Conservation (phyloP, 2,329 filamentous ascomycete genomes). For the Sporothrix mexicana region DNA sequence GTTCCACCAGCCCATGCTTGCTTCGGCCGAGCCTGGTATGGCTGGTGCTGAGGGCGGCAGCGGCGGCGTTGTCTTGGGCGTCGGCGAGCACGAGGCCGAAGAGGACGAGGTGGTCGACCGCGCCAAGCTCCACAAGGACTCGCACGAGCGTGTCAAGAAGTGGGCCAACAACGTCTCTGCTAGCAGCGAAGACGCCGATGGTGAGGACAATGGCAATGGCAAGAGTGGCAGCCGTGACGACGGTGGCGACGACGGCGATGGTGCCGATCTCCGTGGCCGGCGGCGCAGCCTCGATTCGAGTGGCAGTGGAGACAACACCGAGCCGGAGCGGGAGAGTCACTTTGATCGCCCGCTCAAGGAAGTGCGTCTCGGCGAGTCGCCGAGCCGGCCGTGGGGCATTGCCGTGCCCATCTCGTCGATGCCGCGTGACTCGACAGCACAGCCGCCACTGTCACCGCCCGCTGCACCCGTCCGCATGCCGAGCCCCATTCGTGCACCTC, state of each 20-base stretch:
- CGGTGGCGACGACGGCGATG: background rate
- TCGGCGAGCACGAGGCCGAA: constrained; percentile 2
- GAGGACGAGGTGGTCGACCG: constrained; percentile 26
- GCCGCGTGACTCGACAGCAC: constrained; percentile 44
- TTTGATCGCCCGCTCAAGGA: constrained; percentile 89
- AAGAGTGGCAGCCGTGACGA: background rate
- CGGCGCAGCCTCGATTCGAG: constrained; percentile 23
- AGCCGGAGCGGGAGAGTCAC: constrained; percentile 69
- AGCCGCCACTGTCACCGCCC: constrained; percentile 60
- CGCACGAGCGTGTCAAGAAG: constrained; percentile 76
- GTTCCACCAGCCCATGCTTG: constrained; percentile 87
- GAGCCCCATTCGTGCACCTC: constrained; percentile 41
- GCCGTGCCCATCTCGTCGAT: constrained; percentile 64
- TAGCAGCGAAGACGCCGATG: constrained; percentile 8
- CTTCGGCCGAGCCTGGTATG: constrained; percentile 53
- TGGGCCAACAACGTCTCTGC: constrained; percentile 80
- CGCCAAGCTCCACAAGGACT: constrained; percentile 52
- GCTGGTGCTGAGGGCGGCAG: constrained; percentile 19
- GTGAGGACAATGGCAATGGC: constrained; percentile 15
- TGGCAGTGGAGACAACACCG: constrained; percentile 47
- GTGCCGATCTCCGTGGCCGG: background rate
- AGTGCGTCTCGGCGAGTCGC: constrained; percentile 90
- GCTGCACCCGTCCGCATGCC: constrained; percentile 62
- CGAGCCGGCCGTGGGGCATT: constrained; percentile 92
- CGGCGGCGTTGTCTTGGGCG: background rate